Base-by-base conservation (phyloP, 192 early-diverging fungal genomes). In the Coemansia sp. region DNA sequence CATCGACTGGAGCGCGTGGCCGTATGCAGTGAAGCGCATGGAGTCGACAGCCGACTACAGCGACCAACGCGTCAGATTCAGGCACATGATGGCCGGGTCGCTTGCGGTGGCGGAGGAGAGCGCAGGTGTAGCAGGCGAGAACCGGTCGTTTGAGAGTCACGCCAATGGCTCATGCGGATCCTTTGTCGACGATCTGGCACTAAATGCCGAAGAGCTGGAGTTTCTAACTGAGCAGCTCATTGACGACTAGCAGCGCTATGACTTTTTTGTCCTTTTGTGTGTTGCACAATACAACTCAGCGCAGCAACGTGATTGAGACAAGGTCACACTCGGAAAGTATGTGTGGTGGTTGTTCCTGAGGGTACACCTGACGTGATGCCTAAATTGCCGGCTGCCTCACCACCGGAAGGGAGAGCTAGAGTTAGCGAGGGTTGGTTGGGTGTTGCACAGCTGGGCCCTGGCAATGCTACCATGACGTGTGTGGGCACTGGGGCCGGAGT, bases 1-100 rank as follows among this genome's bases (percentile, higher is more conserved):
- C 67, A 69, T 83, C 45, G 73, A 72, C 59, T 83, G 80, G 80
- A 63, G 73, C 32, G 45, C 42, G 25, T 77, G 69, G 27, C 76
- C 80, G 4, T 72, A 51, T 64, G 80, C 80, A 19, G 48, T 70
- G 66, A 58, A 57, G 59, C 60, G 73, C 66, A 75, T 83, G 80
- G 73, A 66, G 27, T 67, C 76, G 55, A 67, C 58, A 29, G 34
- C 37, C 6, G 76, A 74, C 58, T 72, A 72, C 64, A 67, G 53
- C 45, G 45, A 51, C 38, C 80, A 83, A 70, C 75, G 80, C 58
- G 45, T 46, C 45, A 66, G 25, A 59, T 83, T 75, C 62, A 66
- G 62, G 59, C 66, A 39, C 50, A 60, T 75, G 76, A 77, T 83
- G 65, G 73, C 80, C 3, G 69, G 67, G 64, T 77, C 76, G 62